Conservation (phyloP, 306 rosid genomes). For the Cajanus cajan region DNA sequence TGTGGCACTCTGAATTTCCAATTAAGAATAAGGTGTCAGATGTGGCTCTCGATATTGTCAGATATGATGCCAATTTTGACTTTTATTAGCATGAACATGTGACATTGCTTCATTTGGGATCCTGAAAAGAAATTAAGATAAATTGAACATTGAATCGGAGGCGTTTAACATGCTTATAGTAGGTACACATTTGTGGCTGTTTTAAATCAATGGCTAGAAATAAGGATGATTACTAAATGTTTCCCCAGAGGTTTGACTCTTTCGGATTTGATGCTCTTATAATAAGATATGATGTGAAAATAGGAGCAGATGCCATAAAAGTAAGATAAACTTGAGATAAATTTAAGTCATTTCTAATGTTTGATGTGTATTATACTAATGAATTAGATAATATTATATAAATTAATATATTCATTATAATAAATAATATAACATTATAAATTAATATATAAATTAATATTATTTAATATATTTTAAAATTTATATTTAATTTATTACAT, state of each 20-base stretch:
- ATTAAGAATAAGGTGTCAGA: background rate
- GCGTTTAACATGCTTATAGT: background rate
- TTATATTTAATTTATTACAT: too few relatives aligned
- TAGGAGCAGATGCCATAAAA: too few relatives aligned
- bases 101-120: background rate
- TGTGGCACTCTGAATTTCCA: conserved; percentile 13
- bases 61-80: conserved; percentile 6
- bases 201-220: background rate
- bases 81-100: conserved; percentile 6
- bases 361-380: too few relatives aligned
- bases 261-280: too few relatives aligned
- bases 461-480: too few relatives aligned
- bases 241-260: background rate
- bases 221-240: background rate
- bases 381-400: too few relatives aligned
- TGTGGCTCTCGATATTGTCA: conserved; percentile 15
- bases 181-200: background rate
- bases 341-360: too few relatives aligned
- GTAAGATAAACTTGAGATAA: too few relatives aligned
- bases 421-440: too few relatives aligned
- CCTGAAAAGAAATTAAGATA: background rate
- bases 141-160: background rate
- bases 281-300: too few relatives aligned
- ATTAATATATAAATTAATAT: too few relatives aligned
- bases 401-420: too few relatives aligned